Conservation (phyloP, 2,329 filamentous ascomycete genomes). For the Exserohilum rostratum region DNA sequence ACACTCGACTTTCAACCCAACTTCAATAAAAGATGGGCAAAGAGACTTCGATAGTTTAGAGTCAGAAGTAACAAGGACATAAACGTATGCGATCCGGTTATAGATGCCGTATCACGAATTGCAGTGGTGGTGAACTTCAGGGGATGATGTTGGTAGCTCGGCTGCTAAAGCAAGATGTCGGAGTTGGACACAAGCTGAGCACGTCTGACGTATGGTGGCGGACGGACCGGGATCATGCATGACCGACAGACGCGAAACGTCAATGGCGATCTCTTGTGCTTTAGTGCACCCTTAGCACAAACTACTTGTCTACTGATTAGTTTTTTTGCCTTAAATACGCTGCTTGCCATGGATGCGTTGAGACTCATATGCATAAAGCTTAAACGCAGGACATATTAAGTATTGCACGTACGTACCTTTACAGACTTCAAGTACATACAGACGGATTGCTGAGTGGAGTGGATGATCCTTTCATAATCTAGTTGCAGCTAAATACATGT, state of each 20-base stretch:
- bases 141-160: conserved; percentile 1
- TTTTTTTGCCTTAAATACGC: too few species aligned
- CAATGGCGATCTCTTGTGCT: conserved; percentile 23
- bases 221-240: conserved; percentile 25
- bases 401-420: too few species aligned
- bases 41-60: neutral
- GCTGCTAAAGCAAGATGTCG: conserved; percentile 35
- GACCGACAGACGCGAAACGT: conserved; percentile 20
- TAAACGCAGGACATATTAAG: too few species aligned
- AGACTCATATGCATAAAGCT: too few species aligned
- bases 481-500: conserved; percentile 44
- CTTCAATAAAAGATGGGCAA: neutral
- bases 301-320: neutral
- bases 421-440: too few species aligned
- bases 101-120: neutral
- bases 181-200: conserved; percentile 34
- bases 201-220: conserved; percentile 45
- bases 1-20: neutral
- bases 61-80: neutral
- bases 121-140: neutral
- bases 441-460: conserved; percentile 24
- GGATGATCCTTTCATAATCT: conserved; percentile 37
- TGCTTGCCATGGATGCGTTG: neutral
- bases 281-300: neutral
- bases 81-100: neutral